Base-by-base conservation (phyloP, 2,329 filamentous ascomycete genomes). In the Leptographium lundbergii region DNA sequence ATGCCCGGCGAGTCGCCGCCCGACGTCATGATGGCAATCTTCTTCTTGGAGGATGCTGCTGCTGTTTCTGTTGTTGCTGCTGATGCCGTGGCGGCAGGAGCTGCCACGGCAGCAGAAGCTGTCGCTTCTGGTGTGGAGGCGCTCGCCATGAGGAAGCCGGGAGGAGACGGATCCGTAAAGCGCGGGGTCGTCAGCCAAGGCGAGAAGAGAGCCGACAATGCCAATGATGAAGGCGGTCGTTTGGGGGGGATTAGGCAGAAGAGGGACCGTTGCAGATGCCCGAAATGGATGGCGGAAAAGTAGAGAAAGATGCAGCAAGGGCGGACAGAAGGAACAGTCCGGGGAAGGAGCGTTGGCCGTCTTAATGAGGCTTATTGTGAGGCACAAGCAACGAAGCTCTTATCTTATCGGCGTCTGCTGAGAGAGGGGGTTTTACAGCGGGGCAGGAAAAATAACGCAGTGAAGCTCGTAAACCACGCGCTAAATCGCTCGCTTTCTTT, bases 1-100 rank as follows among this genome's bases (percentile, higher is more conserved):
- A 96, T 96, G 70, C 91, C 91, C 2, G 90, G 91, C 65, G 90
- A 89, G 79, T 96, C 91, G 69, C 91, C 91, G 69, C 91, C 91
- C 66, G 89, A 95, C 69, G 91, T 96, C 86, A 96, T 90, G 72
- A 96, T 85, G 65, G 86, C 91, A 70, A 96, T 92, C 73, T 82
- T 82, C 73, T 84, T 83, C 68, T 56, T 56, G 51, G 17, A 27
- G 0, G 13, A 14, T 11, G 32, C 14, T 22, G 51, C 11, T 6
- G 36, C 19, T 1, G 27, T 10, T 1, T 36, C 6, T 22, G 51
- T 6, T 6, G 36, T n/a, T n/a, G n/a, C n/a, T n/a, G n/a, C n/a
- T n/a, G n/a, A n/a, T n/a, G 54, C 7, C 24, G 39, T 27, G 3
- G 24, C 42, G 5, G 22, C 36, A 19, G 51, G 7, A 29, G 34